phyloP scores from a whole-genome alignment of 1,284 basidiomycete genomes.

The Trichosporon faecale region DNA sequence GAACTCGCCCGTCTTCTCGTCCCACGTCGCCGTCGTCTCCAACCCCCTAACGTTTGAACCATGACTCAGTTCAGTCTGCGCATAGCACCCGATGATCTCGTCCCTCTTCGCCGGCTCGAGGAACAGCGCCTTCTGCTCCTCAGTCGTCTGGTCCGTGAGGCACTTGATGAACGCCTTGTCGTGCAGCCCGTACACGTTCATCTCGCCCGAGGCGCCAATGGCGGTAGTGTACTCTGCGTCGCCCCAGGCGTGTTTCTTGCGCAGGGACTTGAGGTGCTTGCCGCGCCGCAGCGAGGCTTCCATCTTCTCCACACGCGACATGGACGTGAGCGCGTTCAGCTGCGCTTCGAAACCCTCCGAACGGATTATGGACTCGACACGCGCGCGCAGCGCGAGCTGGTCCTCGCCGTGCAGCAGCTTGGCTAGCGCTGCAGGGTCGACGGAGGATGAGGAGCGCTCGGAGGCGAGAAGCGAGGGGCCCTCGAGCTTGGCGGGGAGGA shows the following conservation, averaged over 20 bases:
- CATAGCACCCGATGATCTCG: constrained; percentile 57
- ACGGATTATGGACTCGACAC: constrained; percentile 13
- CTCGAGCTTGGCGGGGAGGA: constrained; percentile 15
- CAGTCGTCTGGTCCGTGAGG: constrained; percentile 18
- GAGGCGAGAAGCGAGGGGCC: constrained; percentile 15
- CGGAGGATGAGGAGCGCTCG: constrained; percentile 15
- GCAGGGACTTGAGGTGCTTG: constrained; percentile 17
- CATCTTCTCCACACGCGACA: constrained; percentile 7
- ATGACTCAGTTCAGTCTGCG: constrained; percentile 56
- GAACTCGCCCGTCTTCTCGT: constrained; percentile 56
- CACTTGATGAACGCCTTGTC: constrained; percentile 20
- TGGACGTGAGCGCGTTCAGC: not conserved
- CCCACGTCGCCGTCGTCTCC: constrained; percentile 60
- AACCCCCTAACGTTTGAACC: constrained; percentile 60
- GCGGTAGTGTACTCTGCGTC: constrained; percentile 14
- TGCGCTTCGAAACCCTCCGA: not conserved
- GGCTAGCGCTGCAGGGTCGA: constrained; percentile 15
- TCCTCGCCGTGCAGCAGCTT: constrained; percentile 17
- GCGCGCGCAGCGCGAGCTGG: constrained; percentile 12
- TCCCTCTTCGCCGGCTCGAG: constrained; percentile 17
- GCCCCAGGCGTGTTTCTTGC: constrained; percentile 13
- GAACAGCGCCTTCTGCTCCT: constrained; percentile 18
- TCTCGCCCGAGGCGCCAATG: constrained; percentile 11
- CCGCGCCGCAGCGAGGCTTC: constrained; percentile 17
- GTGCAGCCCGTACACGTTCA: constrained; percentile 17